Evolutionary conservation across 495 filamentous ascomycete genomes (phyloP).

Genomic region (Talaromyces liani): DNA sequence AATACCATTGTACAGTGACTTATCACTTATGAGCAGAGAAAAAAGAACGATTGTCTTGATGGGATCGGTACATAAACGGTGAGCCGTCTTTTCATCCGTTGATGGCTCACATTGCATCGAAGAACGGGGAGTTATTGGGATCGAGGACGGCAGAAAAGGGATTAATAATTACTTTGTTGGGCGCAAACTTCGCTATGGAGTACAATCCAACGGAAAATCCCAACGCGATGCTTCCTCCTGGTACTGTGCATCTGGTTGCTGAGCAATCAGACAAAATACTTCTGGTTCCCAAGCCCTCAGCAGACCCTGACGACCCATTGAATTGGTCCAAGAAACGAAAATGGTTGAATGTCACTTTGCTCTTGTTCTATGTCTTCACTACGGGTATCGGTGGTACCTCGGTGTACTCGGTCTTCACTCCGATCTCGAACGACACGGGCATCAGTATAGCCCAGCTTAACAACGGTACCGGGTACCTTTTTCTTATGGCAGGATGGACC

Average conservation of each 20-base stretch:
- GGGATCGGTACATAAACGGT: not conserved
- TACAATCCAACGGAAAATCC: not conserved
- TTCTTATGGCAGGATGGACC: conserved; percentile 30
- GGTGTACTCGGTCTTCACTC: conserved; percentile 6
- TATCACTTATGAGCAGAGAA: not conserved
- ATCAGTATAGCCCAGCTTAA: conserved; percentile 21
- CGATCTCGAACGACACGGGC: conserved; percentile 21
- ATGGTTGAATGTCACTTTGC: conserved; percentile 12
- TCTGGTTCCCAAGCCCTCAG: conserved; percentile 37
- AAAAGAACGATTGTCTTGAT: not conserved
- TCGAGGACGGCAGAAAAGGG: not conserved
- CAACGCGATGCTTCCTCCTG: conserved; percentile 15
- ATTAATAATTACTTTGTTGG: not conserved
- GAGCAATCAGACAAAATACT: conserved; percentile 31
- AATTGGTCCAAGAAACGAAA: conserved; percentile 40
- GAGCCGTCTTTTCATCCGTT: not conserved
- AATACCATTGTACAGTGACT: not conserved
- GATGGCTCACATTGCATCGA: not conserved
- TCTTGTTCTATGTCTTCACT: conserved; percentile 8
- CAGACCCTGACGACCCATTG: conserved; percentile 43
- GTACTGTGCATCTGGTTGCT: conserved; percentile 33
- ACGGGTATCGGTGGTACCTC: conserved; percentile 8
- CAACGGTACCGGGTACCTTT: conserved; percentile 24
- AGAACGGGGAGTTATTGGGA: not conserved
- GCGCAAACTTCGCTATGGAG: not conserved